Evolutionary conservation across 176 grass and related monocot genomes (phyloP), one percentile per base, ranked within the genome.

Genomic region (Dendrocalamus sinicus): DNA sequence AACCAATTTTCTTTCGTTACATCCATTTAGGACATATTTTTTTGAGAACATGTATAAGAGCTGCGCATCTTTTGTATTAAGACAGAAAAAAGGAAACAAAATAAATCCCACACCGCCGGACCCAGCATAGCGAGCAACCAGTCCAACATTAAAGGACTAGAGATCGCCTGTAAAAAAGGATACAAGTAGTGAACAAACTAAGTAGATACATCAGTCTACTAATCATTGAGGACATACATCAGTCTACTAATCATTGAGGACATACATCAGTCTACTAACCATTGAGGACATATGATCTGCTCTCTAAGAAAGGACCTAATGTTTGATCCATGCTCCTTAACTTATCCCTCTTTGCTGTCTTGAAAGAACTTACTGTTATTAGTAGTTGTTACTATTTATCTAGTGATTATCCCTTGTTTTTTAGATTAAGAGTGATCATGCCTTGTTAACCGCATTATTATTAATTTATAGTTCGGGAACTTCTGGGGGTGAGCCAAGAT

Each of bases 401-500:
- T 62, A 74, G 9, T 60, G 24, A 59, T 35, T 17, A 19, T 46
- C 20, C 9, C 53, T 78, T 28, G 9, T 45, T 45, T 45, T 7
- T 45, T 10, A 9, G 8, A 45, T 45, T 45, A 45, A 45, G 9
- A 45, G 44, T 45, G 44, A 10, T 45, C 44, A 45, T 45, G 44
- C 6, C 22, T 41, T 77, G 50, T 62, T 85, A 71, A 68, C 30
- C 6, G 22, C 48, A 70, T 59, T 2, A 35, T 81, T 37, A 35
- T 81, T 26, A 65, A 41, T 67, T 84, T 72, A 51, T 65, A 95
- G 93, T 44, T 92, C 93, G 2, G 90, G 93, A 75, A 95, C 93
- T 72, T 88, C 91, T 78, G 64, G 86, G 15, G 93, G 93, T 41
- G 88, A 95, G 76, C 88, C 93, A 84, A 95, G 91, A 78, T 83